These are phyloP conservation scores for Nemania abortiva DNA, from an alignment of 2,329 filamentous ascomycete species.

Conservation along the genomic window DNA sequence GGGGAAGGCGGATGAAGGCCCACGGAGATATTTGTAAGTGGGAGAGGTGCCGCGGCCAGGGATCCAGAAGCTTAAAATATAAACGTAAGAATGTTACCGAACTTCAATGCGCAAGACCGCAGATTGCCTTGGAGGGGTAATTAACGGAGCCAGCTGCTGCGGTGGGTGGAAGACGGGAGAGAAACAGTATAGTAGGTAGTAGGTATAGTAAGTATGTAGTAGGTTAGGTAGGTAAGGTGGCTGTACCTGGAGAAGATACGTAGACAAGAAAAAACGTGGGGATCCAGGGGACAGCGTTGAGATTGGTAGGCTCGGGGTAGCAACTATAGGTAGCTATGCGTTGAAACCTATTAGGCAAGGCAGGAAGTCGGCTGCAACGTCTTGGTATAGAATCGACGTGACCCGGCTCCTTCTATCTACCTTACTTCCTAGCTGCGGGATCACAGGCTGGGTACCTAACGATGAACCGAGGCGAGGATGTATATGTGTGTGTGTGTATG, in stretches of 20 bases:
- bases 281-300: constrained; percentile 34
- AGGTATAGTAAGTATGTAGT: not conserved
- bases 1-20: constrained; percentile 36
- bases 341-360: constrained; percentile 31
- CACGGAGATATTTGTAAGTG: constrained; percentile 40
- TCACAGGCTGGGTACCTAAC: constrained; percentile 29
- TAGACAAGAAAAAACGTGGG: constrained; percentile 37
- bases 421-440: constrained; percentile 21
- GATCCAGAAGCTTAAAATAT: constrained; percentile 34
- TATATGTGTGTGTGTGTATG: no score
- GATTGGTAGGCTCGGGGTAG: constrained; percentile 29
- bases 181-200: constrained; percentile 18
- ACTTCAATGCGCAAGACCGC: constrained; percentile 17
- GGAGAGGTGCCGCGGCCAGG: constrained; percentile 42
- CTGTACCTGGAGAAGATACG: constrained; percentile 28
- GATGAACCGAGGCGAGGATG: constrained; percentile 11
- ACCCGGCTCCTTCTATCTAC: constrained; percentile 22
- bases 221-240: constrained; percentile 1
- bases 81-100: constrained; percentile 34
- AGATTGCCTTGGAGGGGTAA: constrained; percentile 24
- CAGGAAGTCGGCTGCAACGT: constrained; percentile 40
- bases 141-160: constrained; percentile 25
- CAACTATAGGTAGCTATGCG: constrained; percentile 20
- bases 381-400: constrained; percentile 28
- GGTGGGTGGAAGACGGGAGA: constrained; percentile 27